phyloP scores from a whole-genome alignment of 2,329 filamentous ascomycete species.

The Colletotrichum brevisporum region DNA sequence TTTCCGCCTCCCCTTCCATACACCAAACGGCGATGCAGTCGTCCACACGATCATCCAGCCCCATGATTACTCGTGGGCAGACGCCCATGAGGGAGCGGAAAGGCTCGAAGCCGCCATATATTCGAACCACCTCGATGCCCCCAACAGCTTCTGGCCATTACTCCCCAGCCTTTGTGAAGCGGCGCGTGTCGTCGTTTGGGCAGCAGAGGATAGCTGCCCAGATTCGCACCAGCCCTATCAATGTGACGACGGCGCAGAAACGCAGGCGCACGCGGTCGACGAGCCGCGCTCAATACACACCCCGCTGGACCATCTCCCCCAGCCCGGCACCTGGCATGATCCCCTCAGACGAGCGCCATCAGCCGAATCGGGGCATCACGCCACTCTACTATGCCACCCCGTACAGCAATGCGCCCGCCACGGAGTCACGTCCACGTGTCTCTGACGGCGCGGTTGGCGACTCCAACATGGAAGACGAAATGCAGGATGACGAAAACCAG shows the following conservation, averaged over 20 bases:
- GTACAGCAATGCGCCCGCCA: slow-evolving; percentile 72
- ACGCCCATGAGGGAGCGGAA: slow-evolving; percentile 59
- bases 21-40: slow-evolving; percentile 55
- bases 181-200: slow-evolving; percentile 62
- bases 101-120: slow-evolving; percentile 60
- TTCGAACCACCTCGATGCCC: slow-evolving; percentile 69
- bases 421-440: slow-evolving; percentile 53
- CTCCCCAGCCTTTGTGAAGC: slow-evolving; percentile 58
- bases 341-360: slow-evolving; percentile 50
- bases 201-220: slow-evolving; percentile 42
- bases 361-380: slow-evolving; percentile 58
- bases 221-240: slow-evolving; percentile 48
- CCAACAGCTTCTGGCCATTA: slow-evolving; percentile 53
- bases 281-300: slow-evolving; percentile 66
- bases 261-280: slow-evolving; percentile 73
- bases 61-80: slow-evolving; percentile 53
- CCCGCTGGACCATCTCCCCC: slow-evolving; percentile 67
- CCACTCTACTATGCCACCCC: slow-evolving; percentile 84
- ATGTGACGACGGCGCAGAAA: slow-evolving; percentile 46
- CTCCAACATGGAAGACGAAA: slow-evolving; percentile 46
- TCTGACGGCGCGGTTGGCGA: slow-evolving; percentile 36
- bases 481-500: slow-evolving; percentile 49
- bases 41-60: slow-evolving; percentile 53
- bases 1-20: slow-evolving; percentile 59
- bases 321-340: slow-evolving; percentile 56